Evolutionary conservation across 2,329 filamentous ascomycete species (phyloP), one percentile per base, ranked within the genome.

Genomic region (Phialophora verrucosa): DNA sequence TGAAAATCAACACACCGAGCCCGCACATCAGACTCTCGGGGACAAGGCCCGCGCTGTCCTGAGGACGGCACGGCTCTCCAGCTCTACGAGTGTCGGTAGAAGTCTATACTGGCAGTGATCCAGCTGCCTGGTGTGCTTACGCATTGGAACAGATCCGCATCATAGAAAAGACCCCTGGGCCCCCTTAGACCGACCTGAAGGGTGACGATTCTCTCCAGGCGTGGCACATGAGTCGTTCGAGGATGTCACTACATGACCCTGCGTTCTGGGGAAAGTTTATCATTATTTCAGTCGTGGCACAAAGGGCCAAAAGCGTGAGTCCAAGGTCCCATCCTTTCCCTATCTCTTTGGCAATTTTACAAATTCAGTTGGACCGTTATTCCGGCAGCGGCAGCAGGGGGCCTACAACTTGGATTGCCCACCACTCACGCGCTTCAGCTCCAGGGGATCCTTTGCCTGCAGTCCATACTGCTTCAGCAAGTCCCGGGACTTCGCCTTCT

Each of bases 401-500:
- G 3, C 49, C 44, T 66, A 70, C 68, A 70, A 68, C 44, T 70
- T 70, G 10, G 68, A 68, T 53, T 61, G 49, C 7, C 62, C 65
- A 17, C 67, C 66, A 20, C 60, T 69, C 11, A 73, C 69, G 8
- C 70, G 54, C 59, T 71, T 70, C 54, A 73, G 49, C 59, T 69
- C 55, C 62, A 73, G 56, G 2, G 64, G 63, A 64, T 73, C 71
- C 42, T 27, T 59, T 23, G 64, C 59, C 58, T 70, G 54, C 56
- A 73, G 56, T 10, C 71, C 71, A 67, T 72, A 70, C 56, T 71
- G 59, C 55, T 64, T 62, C 29, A 71, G 49, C 58, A 73, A 50
- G 32, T 69, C 66, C 38, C 54, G 59, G 20, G 70, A 64, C 69
- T 72, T 73, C 47, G 68, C 69, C 58, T 71, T 69, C 63, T 73